Evolutionary conservation across 306 rosid genomes (phyloP), one percentile per base, ranked within the genome.

Genomic region (Canavalia ensiformis): DNA sequence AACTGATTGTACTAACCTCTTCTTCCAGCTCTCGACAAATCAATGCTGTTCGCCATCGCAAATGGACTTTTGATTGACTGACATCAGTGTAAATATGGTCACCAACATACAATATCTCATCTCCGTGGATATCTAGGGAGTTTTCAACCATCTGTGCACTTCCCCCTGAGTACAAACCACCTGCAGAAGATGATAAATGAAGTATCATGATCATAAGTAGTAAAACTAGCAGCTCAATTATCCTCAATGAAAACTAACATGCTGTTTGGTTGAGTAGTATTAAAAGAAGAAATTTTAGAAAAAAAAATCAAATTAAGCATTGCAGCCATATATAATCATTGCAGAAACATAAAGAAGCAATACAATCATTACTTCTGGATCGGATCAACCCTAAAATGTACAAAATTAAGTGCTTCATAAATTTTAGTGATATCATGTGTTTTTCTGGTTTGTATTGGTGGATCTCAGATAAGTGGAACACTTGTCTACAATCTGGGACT

Each of bases 31-130:
- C 99, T 82, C 97, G 91, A 80, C 92, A 91, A 86, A 95, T 85
- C 84, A 95, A 88, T 69, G 98, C 97, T 3, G 99, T 95, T 82
- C 99, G 90, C 99, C 99, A 95, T 75, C 99, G 90, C 77, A 91
- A 85, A 83, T 95, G 98, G 68, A 95, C 92, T 88, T 95, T 93
- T 76, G 99, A 93, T 83, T 91, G 97, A 85, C 99, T 95, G 54
- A 95, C 99, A 80, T 95, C 99, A 11, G 98, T 95, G 83, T 93
- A 95, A 68, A 95, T 95, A 85, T 95, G 99, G 85, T 95, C 99
- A 67, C 99, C 99, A 49, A 95, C 99, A 84, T 95, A 95, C 82
- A 95, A 79, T 76, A 95, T 95, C 82, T 95, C 99, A 80, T 95
- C 99, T 67, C 99, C 99, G 58, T 93, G 99, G 78, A 93, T 88